Evolutionary conservation across 2,329 filamentous ascomycete genomes (phyloP), one percentile per base, ranked within the genome.

Genomic region (Pyricularia pennisetigena): DNA sequence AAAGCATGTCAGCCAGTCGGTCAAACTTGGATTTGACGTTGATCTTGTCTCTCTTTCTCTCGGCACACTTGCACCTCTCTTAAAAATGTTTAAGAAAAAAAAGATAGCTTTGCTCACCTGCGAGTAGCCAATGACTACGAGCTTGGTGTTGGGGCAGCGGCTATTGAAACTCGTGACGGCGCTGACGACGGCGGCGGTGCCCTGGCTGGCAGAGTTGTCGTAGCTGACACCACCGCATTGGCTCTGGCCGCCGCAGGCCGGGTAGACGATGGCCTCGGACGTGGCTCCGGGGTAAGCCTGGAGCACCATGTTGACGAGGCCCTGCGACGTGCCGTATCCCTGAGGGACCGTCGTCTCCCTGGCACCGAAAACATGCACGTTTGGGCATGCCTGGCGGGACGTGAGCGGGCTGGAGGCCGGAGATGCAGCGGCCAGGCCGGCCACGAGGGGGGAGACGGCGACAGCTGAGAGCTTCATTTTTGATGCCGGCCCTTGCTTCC

Each of bases 111-210:
- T 16, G 3, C 75, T 29, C 73, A 85, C 83, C 77, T 88, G 86
- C 1, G 85, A 88, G 76, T 89, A 89, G 4, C 87, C 87, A 24
- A 88, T 82, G 10, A 89, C 75, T 1, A 89, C 84, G 29, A 89
- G 79, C 74, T 87, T 79, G 4, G 85, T 84, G 68, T 78, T 74
- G 0, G 87, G 87, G 72, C 87, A 89, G 68, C 79, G 77, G 30
- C 79, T 75, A 73, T 88, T 83, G 74, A 85, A 87, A 30, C 78
- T 76, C 64, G 86, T 90, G 1, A 90, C 86, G 8, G 85, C 86
- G 54, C 77, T 82, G 2, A 85, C 83, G 4, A 88, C 87, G 12
- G 87, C 86, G 8, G 78, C 73, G 4, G 85, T 87, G 57, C 88
- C 88, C 68, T 85, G 81, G 4, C 78, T 74, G 0, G 84, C 86